These are phyloP conservation scores for Flaveria bidentis DNA, from an alignment of 129 eudicot genomes.

Conservation along the genomic window DNA sequence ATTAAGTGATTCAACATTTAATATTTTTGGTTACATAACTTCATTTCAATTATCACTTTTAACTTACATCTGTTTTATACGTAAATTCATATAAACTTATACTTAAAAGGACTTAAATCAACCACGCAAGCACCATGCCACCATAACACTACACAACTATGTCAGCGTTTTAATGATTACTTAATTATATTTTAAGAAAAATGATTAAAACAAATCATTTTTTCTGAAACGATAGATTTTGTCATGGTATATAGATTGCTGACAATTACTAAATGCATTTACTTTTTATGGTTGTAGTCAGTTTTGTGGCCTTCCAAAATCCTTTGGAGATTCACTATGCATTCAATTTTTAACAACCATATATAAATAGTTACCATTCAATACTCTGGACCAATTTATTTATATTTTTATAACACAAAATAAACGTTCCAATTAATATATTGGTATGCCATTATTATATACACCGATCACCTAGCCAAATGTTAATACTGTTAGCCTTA, in stretches of 20 bases:
- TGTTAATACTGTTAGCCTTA: neutral
- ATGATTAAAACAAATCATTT: neutral
- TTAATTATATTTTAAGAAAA: neutral
- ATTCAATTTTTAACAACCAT: constrained; percentile 35
- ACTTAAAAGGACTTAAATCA: too few relatives aligned
- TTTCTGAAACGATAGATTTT: neutral
- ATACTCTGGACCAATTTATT: constrained; percentile 27
- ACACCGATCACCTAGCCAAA: constrained; percentile 25
- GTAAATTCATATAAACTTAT: too few relatives aligned
- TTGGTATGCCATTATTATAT: constrained; percentile 33
- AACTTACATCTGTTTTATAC: too few relatives aligned
- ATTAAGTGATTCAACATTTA: too few relatives aligned
- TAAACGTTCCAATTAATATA: constrained; percentile 22
- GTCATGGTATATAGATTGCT: neutral
- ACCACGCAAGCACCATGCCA: too few relatives aligned
- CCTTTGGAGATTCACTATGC: constrained; percentile 24
- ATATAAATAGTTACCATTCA: constrained; percentile 33
- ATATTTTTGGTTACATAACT: too few relatives aligned
- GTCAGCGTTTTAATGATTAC: neutral
- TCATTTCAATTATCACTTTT: too few relatives aligned
- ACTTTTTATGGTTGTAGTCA: constrained; percentile 23
- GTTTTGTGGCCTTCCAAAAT: constrained; percentile 24
- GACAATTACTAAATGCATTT: constrained; percentile 20
- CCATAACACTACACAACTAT: too few relatives aligned
- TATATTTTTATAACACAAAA: constrained; percentile 13